Conservation (phyloP, 2,329 filamentous ascomycete genomes). For the Cyanodermella asteris region DNA sequence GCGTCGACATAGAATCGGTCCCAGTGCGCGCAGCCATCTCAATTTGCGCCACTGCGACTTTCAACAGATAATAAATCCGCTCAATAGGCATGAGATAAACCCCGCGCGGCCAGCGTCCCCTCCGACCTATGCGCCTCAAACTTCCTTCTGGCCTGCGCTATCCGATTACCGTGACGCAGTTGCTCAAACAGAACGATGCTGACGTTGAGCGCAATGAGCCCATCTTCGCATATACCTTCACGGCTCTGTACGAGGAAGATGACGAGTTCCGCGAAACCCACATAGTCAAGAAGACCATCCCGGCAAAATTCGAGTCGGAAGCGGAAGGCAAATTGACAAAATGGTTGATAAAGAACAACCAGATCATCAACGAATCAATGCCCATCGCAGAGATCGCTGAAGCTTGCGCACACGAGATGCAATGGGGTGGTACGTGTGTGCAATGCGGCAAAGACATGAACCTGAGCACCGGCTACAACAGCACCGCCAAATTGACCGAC, state of each 20-base stretch:
- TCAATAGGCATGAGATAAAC: no score
- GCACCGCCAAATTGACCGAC: constrained; percentile 46
- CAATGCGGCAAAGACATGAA: constrained; percentile 92
- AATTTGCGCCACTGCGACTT: no score
- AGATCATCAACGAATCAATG: constrained; percentile 12
- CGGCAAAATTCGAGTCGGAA: constrained; percentile 62
- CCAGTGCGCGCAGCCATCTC: no score
- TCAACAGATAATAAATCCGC: no score
- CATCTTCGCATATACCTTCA: constrained; percentile 73
- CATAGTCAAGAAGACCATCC: constrained; percentile 46
- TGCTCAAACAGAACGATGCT: constrained; percentile 58
- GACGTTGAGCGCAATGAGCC: constrained; percentile 52
- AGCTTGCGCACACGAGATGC: constrained; percentile 72
- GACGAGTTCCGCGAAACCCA: constrained; percentile 55
- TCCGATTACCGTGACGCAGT: constrained; percentile 74
- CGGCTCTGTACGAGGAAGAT: constrained; percentile 44
- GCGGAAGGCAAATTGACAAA: constrained; percentile 55
- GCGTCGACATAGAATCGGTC: no score
- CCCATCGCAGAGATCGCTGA: constrained; percentile 62
- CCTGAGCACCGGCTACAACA: constrained; percentile 1
- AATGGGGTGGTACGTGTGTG: constrained; percentile 77
- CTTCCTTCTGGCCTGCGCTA: constrained; percentile 48
- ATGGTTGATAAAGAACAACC: constrained; percentile 44
- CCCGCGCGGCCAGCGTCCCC: background rate
- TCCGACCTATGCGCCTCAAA: constrained; percentile 21